Evolutionary conservation across 139 green algal species (phyloP), one percentile per base, ranked within the genome.

Genomic region (Chlamydomonas schloesseri): DNA sequence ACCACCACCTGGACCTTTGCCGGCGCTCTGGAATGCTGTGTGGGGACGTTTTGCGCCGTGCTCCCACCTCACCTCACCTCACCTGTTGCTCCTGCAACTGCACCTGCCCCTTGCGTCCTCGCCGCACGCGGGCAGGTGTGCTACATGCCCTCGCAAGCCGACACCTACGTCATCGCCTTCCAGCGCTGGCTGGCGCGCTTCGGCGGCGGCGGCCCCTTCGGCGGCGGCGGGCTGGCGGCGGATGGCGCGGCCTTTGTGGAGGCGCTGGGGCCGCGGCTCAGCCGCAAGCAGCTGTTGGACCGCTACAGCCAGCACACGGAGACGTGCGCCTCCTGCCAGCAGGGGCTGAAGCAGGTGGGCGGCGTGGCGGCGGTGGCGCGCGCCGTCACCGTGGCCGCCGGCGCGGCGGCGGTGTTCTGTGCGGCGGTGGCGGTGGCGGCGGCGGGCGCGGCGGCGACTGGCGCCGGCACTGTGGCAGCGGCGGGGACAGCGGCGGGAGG

Each of bases 161-260:
- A 90, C 73, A 85, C 81, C 1, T 85, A 84, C 34, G 77, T 91
- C 0, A n/a, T 86, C 26, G 70, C 75, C 24, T 86, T 88, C 75
- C 82, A 82, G 75, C 68, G 68, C 67, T 91, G 87, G 87, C 13
- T 88, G 14, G 31, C 78, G 23, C 57, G 70, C 8, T 88, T 75
- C 75, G 87, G 87, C 26, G 87, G 82, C 55, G 87, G 87, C 33
- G 87, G 87, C 4, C 87, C 87, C 23, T 91, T 85, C 28, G 82
- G 87, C 5, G 31, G 2, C 31, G 29, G 42, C 42, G 42, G 42
- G 6, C 42, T 50, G 42, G 42, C 42, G 42, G 42, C 71, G 36
- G 82, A 83, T 46, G 42, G 42, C 42, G 55, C 68, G 31, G 68
- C n/a, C 36, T 82, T 71, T 34, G 53, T 87, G 14, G 58, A 68